Conservation (phyloP, 495 filamentous ascomycete genomes). For the Daldinia bambusicola region DNA sequence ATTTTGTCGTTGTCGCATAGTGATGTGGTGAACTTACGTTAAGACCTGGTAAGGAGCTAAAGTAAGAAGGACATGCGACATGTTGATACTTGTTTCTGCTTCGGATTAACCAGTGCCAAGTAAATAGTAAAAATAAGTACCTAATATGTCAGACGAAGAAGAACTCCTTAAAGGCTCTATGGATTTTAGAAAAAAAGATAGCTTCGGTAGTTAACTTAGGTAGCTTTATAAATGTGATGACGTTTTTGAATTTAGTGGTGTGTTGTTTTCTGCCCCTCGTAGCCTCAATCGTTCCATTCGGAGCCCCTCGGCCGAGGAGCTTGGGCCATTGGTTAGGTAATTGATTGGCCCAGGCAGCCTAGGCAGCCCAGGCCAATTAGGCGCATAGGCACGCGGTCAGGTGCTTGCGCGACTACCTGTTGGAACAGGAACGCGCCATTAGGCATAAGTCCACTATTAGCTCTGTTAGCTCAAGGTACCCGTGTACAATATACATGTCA, state of each 20-base stretch:
- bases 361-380: conserved; percentile 40
- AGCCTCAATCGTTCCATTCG: conserved; percentile 32
- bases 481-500: conserved; percentile 2
- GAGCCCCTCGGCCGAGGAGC: conserved; percentile 18
- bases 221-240: conserved; percentile 28
- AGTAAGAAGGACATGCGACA: conserved; percentile 58
- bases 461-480: neutral
- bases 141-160: too few relatives aligned
- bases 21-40: conserved; percentile 61
- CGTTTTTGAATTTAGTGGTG: conserved; percentile 36
- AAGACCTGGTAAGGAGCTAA: conserved; percentile 81
- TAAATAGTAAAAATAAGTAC: too few relatives aligned
- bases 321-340: conserved; percentile 27
- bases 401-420: conserved; percentile 40
- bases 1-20: conserved; percentile 8
- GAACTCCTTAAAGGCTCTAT: neutral
- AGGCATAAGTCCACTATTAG: too few relatives aligned
- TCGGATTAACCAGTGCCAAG: too few relatives aligned
- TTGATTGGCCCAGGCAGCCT: conserved; percentile 28
- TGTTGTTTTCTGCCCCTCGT: conserved; percentile 27
- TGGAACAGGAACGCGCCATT: conserved; percentile 18
- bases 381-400: conserved; percentile 49
- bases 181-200: neutral
- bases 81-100: conserved; percentile 21
- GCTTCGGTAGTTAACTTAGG: conserved; percentile 1